phyloP scores from a whole-genome alignment of 1,284 basidiomycete species.

The Serendipita sp. region DNA sequence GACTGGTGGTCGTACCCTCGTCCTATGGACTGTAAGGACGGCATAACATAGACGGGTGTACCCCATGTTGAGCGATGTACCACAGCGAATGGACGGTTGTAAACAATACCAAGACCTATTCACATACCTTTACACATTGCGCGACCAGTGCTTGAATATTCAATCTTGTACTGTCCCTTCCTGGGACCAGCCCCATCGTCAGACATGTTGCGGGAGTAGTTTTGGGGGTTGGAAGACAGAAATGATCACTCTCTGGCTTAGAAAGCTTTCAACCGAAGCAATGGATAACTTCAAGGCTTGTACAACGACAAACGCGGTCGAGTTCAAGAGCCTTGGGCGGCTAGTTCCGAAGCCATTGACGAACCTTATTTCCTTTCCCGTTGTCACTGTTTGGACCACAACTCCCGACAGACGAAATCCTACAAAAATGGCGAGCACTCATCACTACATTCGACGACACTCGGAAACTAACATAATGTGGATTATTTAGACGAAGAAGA shows the following conservation, averaged over 20 bases:
- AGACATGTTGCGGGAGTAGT: background rate
- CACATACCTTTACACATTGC: constrained; percentile 1
- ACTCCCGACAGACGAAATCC: background rate
- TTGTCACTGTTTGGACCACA: background rate
- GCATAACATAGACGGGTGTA: background rate
- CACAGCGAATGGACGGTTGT: background rate
- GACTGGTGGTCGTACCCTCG: too few relatives aligned
- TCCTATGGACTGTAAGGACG: too few relatives aligned
- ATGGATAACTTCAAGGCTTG: background rate
- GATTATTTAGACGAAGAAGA: constrained; percentile 77
- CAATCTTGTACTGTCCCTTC: constrained; percentile 1
- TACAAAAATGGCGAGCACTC: constrained; percentile 2
- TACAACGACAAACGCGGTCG: background rate
- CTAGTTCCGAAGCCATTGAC: background rate
- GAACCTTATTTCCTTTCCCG: background rate
- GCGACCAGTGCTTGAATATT: background rate
- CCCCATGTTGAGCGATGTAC: background rate
- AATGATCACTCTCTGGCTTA: background rate
- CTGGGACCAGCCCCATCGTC: background rate
- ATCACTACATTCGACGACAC: background rate
- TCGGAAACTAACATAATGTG: background rate
- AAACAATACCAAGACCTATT: background rate
- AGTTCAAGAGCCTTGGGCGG: background rate
- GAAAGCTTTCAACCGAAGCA: background rate
- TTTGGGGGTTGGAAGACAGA: background rate